Percentiles rank a stretch among this genome's conserved stretches.
These are phyloP conservation scores for Cordyceps tenuipes DNA, from an alignment of 2,329 filamentous ascomycete genomes.

Conservation along the genomic window DNA sequence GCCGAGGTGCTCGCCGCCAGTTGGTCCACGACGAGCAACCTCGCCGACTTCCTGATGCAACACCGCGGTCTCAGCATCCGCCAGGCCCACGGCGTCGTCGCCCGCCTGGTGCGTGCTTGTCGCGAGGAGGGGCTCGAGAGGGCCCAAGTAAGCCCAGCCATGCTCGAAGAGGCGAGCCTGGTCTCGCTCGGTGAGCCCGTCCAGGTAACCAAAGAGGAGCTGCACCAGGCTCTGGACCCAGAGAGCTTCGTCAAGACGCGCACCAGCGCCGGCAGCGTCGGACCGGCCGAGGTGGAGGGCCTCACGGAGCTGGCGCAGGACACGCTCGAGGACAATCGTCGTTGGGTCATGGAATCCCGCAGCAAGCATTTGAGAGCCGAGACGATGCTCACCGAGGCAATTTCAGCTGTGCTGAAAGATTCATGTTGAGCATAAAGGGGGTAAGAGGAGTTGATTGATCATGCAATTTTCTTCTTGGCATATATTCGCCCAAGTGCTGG, in stretches of 20 bases:
- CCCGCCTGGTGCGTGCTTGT: slow-evolving; percentile 10
- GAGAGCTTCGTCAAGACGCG: slow-evolving; percentile 10
- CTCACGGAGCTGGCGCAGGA: not conserved
- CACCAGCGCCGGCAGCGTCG: slow-evolving; percentile 9
- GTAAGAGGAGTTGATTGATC: not conserved
- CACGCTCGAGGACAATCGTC: slow-evolving; percentile 2
- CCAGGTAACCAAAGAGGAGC: slow-evolving; percentile 2
- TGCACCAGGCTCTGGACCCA: slow-evolving; percentile 8
- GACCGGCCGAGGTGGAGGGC: not conserved
- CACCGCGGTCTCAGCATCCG: slow-evolving; percentile 10
- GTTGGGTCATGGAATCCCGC: not conserved
- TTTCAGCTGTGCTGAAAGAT: not conserved
- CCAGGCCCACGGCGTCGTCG: slow-evolving; percentile 12
- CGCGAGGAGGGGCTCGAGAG: not conserved
- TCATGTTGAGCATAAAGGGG: not conserved
- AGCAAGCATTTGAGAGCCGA: slow-evolving; percentile 1
- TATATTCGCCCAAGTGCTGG: too few relatives aligned
- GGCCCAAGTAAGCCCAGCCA: not conserved
- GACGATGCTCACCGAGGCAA: not conserved
- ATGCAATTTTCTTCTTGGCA: too few relatives aligned
- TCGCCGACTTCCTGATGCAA: slow-evolving; percentile 11
- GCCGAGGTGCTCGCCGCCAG: slow-evolving; percentile 4
- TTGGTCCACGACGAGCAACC: slow-evolving; percentile 13
- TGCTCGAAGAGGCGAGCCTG: slow-evolving; percentile 5
- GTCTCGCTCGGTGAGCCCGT: not conserved